Evolutionary conservation across 1,284 basidiomycete genomes (phyloP).

Genomic region (Fistulina hepatica): DNA sequence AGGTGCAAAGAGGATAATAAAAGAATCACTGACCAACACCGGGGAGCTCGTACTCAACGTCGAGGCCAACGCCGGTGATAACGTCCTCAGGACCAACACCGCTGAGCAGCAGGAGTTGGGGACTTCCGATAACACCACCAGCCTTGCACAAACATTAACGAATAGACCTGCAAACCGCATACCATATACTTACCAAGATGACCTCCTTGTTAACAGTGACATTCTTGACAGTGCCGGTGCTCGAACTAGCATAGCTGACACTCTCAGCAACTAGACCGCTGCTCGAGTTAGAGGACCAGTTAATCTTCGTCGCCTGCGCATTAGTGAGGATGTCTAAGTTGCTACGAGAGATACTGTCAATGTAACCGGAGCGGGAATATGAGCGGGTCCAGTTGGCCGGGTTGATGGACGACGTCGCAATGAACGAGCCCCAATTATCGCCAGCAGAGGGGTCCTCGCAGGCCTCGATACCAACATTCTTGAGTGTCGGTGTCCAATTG

Average conservation of each 20-base stretch:
- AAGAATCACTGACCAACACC: slow-evolving; percentile 57
- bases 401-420: slow-evolving; percentile 58
- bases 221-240: slow-evolving; percentile 23
- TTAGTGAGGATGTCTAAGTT: slow-evolving; percentile 56
- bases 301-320: slow-evolving; percentile 46
- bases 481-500: slow-evolving; percentile 38
- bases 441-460: slow-evolving; percentile 38
- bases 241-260: slow-evolving; percentile 39
- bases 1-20: too few species aligned
- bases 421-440: slow-evolving; percentile 39
- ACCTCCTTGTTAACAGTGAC: slow-evolving; percentile 41
- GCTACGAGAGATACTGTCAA: slow-evolving; percentile 45
- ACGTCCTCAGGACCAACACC: slow-evolving; percentile 21
- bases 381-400: slow-evolving; percentile 55
- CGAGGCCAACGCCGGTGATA: slow-evolving; percentile 10
- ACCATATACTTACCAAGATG: slow-evolving; percentile 41
- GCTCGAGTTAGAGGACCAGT: slow-evolving; percentile 36
- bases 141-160: too few species aligned
- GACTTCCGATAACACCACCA: slow-evolving; percentile 39
- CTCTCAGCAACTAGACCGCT: slow-evolving; percentile 38
- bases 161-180: too few species aligned
- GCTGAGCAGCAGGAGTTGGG: slow-evolving; percentile 44
- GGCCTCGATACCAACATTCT: slow-evolving; percentile 31
- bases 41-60: slow-evolving; percentile 18
- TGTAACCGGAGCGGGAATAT: slow-evolving; percentile 59